Conservation (phyloP, 495 filamentous ascomycete species). For the Penicillium goetzii region DNA sequence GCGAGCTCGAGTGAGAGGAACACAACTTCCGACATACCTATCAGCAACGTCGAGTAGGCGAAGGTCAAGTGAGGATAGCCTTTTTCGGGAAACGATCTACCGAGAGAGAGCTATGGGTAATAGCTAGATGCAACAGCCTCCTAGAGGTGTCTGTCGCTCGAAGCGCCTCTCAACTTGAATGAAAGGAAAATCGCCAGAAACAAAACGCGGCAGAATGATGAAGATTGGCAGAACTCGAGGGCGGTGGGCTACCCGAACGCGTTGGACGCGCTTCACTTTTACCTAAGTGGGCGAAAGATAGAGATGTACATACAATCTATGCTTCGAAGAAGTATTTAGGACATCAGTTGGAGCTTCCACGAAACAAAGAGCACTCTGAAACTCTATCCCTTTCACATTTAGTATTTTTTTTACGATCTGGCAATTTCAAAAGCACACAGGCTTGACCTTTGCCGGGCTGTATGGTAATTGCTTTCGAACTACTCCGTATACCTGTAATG, state of each 20-base stretch:
- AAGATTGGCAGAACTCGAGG: slow-evolving; percentile 14
- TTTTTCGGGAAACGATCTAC: not conserved
- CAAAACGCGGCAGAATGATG: slow-evolving; percentile 27
- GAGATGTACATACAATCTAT: not conserved
- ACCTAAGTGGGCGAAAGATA: slow-evolving; percentile 18
- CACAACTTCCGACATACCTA: not conserved
- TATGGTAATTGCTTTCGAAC: too few relatives aligned
- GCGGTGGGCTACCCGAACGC: slow-evolving; percentile 27
- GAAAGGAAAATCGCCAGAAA: slow-evolving; percentile 24
- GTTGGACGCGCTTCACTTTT: slow-evolving; percentile 34
- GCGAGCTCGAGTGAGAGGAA: not conserved
- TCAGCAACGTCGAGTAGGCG: not conserved
- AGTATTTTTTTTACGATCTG: too few relatives aligned
- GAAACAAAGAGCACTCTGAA: not conserved
- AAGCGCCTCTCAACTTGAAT: slow-evolving; percentile 4
- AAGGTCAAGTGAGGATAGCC: not conserved
- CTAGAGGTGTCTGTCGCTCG: not conserved
- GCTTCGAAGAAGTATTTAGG: not conserved
- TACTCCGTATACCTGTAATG: too few relatives aligned
- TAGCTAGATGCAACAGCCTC: slow-evolving; percentile 4
- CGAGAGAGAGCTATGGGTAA: not conserved
- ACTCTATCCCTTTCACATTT: too few relatives aligned
- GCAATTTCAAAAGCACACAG: too few relatives aligned
- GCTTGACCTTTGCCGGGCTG: too few relatives aligned
- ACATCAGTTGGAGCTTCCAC: not conserved